Evolutionary conservation across 2,329 filamentous ascomycete species (phyloP).

Genomic region (Cytospora schulzeri): DNA sequence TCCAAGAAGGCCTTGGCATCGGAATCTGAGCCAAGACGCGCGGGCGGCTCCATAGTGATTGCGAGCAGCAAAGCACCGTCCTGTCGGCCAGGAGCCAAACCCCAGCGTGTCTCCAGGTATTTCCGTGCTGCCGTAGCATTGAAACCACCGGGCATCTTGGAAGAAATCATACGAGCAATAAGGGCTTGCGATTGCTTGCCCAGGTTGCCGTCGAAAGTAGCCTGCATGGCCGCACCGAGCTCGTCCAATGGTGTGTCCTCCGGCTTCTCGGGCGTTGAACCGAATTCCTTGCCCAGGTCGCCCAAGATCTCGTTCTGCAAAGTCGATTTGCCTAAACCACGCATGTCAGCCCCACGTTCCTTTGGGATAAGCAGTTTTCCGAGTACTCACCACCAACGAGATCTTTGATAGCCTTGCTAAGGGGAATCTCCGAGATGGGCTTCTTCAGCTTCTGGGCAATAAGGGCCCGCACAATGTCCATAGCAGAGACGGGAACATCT

Average conservation of each 20-base stretch:
- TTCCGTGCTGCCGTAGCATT: constrained; percentile 96
- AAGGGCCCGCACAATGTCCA: constrained; percentile 85
- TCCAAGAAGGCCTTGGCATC: constrained; percentile 95
- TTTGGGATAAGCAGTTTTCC: background rate
- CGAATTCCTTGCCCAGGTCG: constrained; percentile 97
- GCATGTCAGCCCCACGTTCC: constrained; percentile 21
- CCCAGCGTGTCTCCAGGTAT: constrained; percentile 93
- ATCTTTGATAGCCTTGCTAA: constrained; percentile 98
- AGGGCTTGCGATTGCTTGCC: constrained; percentile 95
- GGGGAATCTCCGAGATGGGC: constrained; percentile 79
- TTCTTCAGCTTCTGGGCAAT: constrained; percentile 99
- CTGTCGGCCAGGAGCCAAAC: constrained; percentile 81
- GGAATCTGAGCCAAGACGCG: constrained; percentile 83
- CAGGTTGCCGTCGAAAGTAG: constrained; percentile 97
- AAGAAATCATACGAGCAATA: constrained; percentile 92
- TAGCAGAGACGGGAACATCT: constrained; percentile 83
- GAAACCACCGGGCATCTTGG: constrained; percentile 99
- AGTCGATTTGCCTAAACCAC: constrained; percentile 81
- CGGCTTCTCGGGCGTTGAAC: constrained; percentile 95
- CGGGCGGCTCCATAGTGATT: constrained; percentile 87
- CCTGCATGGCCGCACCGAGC: constrained; percentile 91
- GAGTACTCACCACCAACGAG: constrained; percentile 82
- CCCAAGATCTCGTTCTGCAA: constrained; percentile 98
- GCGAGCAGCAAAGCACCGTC: constrained; percentile 87
- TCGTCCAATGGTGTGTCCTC: constrained; percentile 97